Percentiles rank a stretch among this genome's conserved stretches.
phyloP scores from a whole-genome alignment of 208 protist species.

The Wallacemonas rigidus region DNA sequence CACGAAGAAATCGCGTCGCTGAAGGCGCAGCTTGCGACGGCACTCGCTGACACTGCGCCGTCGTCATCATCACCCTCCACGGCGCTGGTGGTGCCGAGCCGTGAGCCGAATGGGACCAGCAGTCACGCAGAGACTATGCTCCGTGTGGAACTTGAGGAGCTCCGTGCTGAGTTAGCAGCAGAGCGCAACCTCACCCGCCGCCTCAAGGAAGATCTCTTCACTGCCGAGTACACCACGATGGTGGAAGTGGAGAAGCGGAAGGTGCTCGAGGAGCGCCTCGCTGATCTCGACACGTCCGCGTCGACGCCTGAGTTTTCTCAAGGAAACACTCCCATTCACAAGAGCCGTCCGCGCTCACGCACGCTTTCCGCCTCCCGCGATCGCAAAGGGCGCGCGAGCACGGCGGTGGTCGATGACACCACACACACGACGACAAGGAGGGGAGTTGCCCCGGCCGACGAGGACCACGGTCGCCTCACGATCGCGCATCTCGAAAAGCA shows the following conservation, averaged over 20 bases:
- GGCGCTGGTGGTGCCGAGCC: background rate
- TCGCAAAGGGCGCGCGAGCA: background rate
- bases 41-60: background rate
- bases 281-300: constrained; percentile 29
- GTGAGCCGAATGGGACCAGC: background rate
- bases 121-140: constrained; percentile 1
- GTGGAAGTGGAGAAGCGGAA: constrained; percentile 78
- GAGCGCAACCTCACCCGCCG: constrained; percentile 58
- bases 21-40: constrained; percentile 38
- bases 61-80: background rate
- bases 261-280: constrained; percentile 52
- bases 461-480: constrained; percentile 11
- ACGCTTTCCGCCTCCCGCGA: constrained; percentile 9
- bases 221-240: constrained; percentile 83
- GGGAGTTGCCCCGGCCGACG: background rate
- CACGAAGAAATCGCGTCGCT: constrained; percentile 61
- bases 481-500: constrained; percentile 40
- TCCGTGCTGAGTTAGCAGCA: constrained; percentile 33
- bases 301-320: background rate
- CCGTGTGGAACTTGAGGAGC: constrained; percentile 19
- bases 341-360: constrained; percentile 1
- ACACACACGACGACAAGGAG: too few species aligned
- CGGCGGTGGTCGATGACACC: background rate
- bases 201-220: constrained; percentile 86
- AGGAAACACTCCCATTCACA: background rate